Evolutionary conservation across 2,329 filamentous ascomycete genomes (phyloP).

Genomic region (Penicillium sp.): DNA sequence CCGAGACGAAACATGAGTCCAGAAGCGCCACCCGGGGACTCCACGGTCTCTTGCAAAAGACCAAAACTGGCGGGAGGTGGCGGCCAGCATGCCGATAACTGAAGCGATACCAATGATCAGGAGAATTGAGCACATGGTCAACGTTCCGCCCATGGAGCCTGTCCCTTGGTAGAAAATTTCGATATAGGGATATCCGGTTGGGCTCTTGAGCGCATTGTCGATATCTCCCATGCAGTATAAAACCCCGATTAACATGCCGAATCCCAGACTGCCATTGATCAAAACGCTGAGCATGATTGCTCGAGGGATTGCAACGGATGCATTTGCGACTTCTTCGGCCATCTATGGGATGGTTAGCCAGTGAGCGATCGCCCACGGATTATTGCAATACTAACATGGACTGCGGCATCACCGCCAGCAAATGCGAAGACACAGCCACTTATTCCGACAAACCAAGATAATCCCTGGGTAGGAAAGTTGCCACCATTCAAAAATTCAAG

Average conservation of each 20-base stretch:
- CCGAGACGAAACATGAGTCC: no score
- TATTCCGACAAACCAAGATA: not conserved
- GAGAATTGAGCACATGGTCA: not conserved
- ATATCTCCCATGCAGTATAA: slow-evolving; percentile 35
- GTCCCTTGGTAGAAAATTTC: slow-evolving; percentile 46
- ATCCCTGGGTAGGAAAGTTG: not conserved
- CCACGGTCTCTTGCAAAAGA: not conserved
- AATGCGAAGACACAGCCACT: not conserved
- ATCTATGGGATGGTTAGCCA: not conserved
- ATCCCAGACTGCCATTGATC: not conserved
- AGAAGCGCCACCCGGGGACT: not conserved
- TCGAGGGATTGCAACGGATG: not conserved
- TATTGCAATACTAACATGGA: not conserved
- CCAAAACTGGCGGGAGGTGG: not conserved
- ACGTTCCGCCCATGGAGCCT: slow-evolving; percentile 1
- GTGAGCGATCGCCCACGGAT: not conserved
- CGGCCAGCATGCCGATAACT: not conserved
- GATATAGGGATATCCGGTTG: slow-evolving; percentile 36
- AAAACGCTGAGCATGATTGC: not conserved
- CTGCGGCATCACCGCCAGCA: not conserved
- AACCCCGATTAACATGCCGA: slow-evolving; percentile 30
- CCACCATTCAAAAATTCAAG: not conserved
- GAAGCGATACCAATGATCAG: not conserved
- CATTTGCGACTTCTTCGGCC: not conserved
- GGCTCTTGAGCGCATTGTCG: slow-evolving; percentile 25